Conservation (phyloP, 78 protist species). For the Neovahlkampfia damariscottae region DNA sequence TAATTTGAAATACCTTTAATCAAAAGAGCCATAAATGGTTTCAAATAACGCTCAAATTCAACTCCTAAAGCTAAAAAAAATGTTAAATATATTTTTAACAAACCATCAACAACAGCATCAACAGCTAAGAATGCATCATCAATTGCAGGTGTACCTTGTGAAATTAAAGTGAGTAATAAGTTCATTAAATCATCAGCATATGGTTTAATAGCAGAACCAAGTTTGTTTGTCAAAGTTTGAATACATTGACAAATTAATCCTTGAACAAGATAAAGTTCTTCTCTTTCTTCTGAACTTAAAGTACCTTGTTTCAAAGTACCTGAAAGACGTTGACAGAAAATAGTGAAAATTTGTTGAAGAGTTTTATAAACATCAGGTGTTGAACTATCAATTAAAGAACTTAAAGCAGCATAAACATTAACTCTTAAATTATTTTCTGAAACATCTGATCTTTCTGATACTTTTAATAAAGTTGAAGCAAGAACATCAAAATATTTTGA, state of each 20-base stretch:
- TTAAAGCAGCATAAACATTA: slow-evolving; percentile 60
- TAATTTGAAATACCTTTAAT: background rate
- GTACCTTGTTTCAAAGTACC: slow-evolving; percentile 1
- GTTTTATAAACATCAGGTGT: slow-evolving; percentile 12
- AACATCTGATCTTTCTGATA: slow-evolving; percentile 41
- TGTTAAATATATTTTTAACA: background rate
- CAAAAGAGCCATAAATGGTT: slow-evolving; percentile 22
- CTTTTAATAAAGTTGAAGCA: background rate
- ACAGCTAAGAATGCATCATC: slow-evolving; percentile 1
- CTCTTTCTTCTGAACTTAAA: slow-evolving; percentile 7
- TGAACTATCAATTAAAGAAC: slow-evolving; percentile 24
- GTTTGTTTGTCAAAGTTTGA: slow-evolving; percentile 9
- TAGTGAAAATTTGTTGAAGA: background rate
- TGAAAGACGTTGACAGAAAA: background rate
- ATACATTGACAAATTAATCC: slow-evolving; percentile 23
- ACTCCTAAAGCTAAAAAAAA: slow-evolving; percentile 17
- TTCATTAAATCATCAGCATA: slow-evolving; percentile 38
- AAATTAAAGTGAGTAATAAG: slow-evolving; percentile 51
- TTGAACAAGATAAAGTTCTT: slow-evolving; percentile 17
- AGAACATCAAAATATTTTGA: slow-evolving; percentile 19
- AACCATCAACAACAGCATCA: background rate
- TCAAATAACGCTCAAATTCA: slow-evolving; percentile 47
- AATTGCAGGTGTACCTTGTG: slow-evolving; percentile 46
- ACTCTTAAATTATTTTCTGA: slow-evolving; percentile 36
- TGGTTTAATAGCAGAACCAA: background rate